Evolutionary conservation across 1,139 yeast genomes (phyloP).

Genomic region (Meyerozyma carpophila): DNA sequence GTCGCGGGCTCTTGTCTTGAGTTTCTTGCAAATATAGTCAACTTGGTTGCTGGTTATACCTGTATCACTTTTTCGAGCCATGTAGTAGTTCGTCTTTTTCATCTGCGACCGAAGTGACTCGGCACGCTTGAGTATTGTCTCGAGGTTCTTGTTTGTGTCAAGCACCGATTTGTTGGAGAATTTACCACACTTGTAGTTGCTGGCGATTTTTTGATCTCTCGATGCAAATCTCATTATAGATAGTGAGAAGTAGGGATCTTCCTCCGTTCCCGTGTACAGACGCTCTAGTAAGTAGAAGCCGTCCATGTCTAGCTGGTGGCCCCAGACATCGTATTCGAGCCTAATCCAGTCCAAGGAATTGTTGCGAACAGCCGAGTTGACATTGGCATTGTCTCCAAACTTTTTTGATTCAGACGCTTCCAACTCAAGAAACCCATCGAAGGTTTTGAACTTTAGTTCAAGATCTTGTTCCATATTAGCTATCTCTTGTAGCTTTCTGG

Average conservation of each 20-base stretch:
- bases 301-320: slow-evolving; percentile 12
- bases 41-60: slow-evolving; percentile 15
- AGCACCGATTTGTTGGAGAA: slow-evolving; percentile 6
- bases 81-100: slow-evolving; percentile 1
- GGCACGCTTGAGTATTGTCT: slow-evolving; percentile 17
- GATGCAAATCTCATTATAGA: slow-evolving; percentile 13
- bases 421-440: slow-evolving; percentile 29
- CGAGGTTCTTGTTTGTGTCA: slow-evolving; percentile 11
- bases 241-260: slow-evolving; percentile 12
- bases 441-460: slow-evolving; percentile 20
- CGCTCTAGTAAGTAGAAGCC: slow-evolving; percentile 14
- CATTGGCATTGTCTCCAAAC: slow-evolving; percentile 8
- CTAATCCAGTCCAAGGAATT: slow-evolving; percentile 23
- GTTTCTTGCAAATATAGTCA: slow-evolving; percentile 9
- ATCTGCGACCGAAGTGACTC: slow-evolving; percentile 4
- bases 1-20: slow-evolving; percentile 9
- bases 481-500: slow-evolving; percentile 11
- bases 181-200: slow-evolving; percentile 13
- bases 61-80: not conserved
- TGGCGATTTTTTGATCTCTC: slow-evolving; percentile 9
- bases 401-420: slow-evolving; percentile 11
- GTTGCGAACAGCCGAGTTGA: slow-evolving; percentile 11
- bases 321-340: slow-evolving; percentile 31
- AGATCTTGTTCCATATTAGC: slow-evolving; percentile 8
- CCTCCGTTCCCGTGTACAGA: slow-evolving; percentile 4